These are phyloP conservation scores for Trichocladium uniseriatum DNA, from an alignment of 495 filamentous ascomycete species.

Conservation along the genomic window DNA sequence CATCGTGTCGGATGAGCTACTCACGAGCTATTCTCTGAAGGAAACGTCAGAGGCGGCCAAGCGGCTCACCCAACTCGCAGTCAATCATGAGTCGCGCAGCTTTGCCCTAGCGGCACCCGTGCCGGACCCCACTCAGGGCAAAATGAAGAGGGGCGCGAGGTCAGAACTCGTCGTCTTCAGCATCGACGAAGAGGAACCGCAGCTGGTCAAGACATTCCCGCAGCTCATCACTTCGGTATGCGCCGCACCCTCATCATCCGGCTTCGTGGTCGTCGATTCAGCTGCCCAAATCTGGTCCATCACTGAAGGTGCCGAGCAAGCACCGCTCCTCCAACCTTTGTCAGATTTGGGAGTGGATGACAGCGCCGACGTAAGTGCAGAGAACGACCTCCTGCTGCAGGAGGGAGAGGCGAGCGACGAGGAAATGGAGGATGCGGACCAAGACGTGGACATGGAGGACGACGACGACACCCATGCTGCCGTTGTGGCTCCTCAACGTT, in stretches of 20 bases:
- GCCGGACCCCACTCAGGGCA: slow-evolving; percentile 15
- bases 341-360: slow-evolving; percentile 38
- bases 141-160: slow-evolving; percentile 21
- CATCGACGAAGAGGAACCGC: slow-evolving; percentile 37
- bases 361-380: slow-evolving; percentile 8
- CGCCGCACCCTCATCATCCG: slow-evolving; percentile 43
- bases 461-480: slow-evolving; percentile 36
- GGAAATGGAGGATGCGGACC: slow-evolving; percentile 30
- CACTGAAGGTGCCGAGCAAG: slow-evolving; percentile 41
- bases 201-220: slow-evolving; percentile 39
- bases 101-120: slow-evolving; percentile 50
- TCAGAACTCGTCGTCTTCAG: slow-evolving; percentile 51
- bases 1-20: slow-evolving; percentile 49
- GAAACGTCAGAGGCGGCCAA: slow-evolving; percentile 26
- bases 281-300: slow-evolving; percentile 48
- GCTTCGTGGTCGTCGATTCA: slow-evolving; percentile 52
- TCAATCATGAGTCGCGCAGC: slow-evolving; percentile 44
- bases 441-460: slow-evolving; percentile 28
- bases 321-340: slow-evolving; percentile 41
- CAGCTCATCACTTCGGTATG: slow-evolving; percentile 46
- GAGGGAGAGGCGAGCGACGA: slow-evolving; percentile 44
- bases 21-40: slow-evolving; percentile 40
- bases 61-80: slow-evolving; percentile 49
- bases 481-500: slow-evolving; percentile 52
- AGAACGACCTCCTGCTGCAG: slow-evolving; percentile 20